A percentile compares a stretch with the other conserved stretches of the same genome.
Conservation (phyloP, 2,329 filamentous ascomycete species). For the Pseudofabraea citricarpa region DNA sequence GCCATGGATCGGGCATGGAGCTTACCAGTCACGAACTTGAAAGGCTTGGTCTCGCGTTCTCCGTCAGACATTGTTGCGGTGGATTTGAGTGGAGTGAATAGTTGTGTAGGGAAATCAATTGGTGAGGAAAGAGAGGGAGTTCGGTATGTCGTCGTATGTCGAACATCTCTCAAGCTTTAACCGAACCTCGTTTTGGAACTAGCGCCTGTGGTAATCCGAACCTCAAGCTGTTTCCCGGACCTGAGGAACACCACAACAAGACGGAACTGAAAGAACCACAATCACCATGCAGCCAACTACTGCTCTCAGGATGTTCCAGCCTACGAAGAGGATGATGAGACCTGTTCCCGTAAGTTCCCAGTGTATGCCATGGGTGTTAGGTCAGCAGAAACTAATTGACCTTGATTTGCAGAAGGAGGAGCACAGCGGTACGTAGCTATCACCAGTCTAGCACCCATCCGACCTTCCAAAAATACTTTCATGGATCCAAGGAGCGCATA, state of each 20-base stretch:
- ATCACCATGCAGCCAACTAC: slow-evolving; percentile 43
- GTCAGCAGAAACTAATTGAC: slow-evolving; percentile 29
- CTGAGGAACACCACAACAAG: slow-evolving; percentile 11
- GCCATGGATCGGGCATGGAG: slow-evolving; percentile 14
- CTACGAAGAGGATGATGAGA: slow-evolving; percentile 61
- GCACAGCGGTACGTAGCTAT: slow-evolving; percentile 57
- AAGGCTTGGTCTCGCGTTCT: slow-evolving; percentile 93
- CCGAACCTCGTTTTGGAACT: neutral
- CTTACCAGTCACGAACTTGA: slow-evolving; percentile 99
- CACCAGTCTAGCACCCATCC: slow-evolving; percentile 7
- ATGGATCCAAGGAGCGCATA: slow-evolving; percentile 8
- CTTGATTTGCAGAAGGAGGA: slow-evolving; percentile 52
- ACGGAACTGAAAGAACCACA: slow-evolving; percentile 11
- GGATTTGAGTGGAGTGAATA: slow-evolving; percentile 29
- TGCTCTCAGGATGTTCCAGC: slow-evolving; percentile 62
- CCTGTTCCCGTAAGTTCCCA: slow-evolving; percentile 66
- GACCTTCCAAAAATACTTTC: slow-evolving; percentile 12
- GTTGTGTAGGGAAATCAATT: slow-evolving; percentile 22
- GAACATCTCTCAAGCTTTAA: neutral
- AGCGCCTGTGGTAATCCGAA: neutral
- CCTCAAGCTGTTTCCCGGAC: slow-evolving; percentile 15
- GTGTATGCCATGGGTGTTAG: too few species aligned
- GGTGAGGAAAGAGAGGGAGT: slow-evolving; percentile 21
- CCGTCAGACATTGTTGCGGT: slow-evolving; percentile 83
- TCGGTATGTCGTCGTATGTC: neutral